A percentile compares a stretch with the other conserved stretches of the same genome.
phyloP scores from a whole-genome alignment of 495 filamentous ascomycete species.

The Penicillium turbatum region DNA sequence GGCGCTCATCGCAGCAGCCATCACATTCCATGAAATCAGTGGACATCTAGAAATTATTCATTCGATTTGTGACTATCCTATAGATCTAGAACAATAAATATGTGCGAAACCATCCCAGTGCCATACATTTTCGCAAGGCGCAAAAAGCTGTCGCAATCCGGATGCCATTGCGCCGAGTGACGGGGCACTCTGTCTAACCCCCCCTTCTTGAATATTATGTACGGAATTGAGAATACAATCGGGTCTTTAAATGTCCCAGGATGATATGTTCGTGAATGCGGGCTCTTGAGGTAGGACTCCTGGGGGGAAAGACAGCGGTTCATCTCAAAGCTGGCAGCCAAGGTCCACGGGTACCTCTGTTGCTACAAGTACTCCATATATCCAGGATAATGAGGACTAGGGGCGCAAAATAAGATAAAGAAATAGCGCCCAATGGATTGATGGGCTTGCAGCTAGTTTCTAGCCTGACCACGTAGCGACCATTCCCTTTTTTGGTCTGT shows the following conservation, averaged over 20 bases:
- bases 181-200: slow-evolving; percentile 15
- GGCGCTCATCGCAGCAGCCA: slow-evolving; percentile 20
- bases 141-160: slow-evolving; percentile 29
- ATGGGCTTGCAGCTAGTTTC: slow-evolving; percentile 6
- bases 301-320: not conserved
- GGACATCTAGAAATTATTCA: not conserved
- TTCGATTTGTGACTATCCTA: not conserved
- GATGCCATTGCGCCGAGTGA: slow-evolving; percentile 27
- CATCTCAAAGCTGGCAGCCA: slow-evolving; percentile 14
- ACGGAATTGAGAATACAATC: slow-evolving; percentile 2
- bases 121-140: slow-evolving; percentile 23
- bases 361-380: not conserved
- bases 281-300: not conserved
- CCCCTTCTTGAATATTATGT: not conserved
- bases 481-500: slow-evolving; percentile 3
- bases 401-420: slow-evolving; percentile 7
- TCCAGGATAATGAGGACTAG: not conserved
- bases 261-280: not conserved
- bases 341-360: slow-evolving; percentile 1
- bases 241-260: not conserved
- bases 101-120: not conserved
- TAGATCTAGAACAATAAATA: not conserved
- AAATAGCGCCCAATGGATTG: slow-evolving; percentile 10
- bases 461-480: slow-evolving; percentile 8
- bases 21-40: slow-evolving; percentile 16